Evolutionary conservation across 805 yeast species (phyloP).

Genomic region (Saturnispora zaruensis): DNA sequence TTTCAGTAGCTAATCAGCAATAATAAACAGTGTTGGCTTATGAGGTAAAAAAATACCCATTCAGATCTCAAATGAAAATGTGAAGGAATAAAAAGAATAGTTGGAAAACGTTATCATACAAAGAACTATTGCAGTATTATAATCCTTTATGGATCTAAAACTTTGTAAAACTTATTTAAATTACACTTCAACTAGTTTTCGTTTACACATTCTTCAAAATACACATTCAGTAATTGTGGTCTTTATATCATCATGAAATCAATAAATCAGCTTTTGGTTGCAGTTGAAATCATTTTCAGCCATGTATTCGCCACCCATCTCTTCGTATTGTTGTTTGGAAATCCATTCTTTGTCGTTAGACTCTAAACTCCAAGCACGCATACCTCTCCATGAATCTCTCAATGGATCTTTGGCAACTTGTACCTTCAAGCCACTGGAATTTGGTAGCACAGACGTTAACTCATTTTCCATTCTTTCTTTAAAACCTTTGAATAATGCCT

Average conservation of each 20-base stretch:
- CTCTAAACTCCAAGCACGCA: conserved; percentile 66
- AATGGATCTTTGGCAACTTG: conserved; percentile 59
- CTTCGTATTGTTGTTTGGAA: conserved; percentile 69
- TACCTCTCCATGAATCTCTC: conserved; percentile 88
- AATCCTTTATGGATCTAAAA: no score
- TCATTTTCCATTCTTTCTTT: conserved; percentile 62
- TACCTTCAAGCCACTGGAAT: conserved; percentile 51
- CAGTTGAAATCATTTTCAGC: conserved; percentile 75
- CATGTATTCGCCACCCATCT: conserved; percentile 81
- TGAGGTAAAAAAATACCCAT: background rate
- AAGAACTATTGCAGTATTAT: no score
- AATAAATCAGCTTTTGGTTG: conserved; percentile 4
- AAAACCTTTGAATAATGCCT: conserved; percentile 55
- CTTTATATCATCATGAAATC: background rate
- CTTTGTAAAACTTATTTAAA: no score
- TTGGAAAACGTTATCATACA: no score
- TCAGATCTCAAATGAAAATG: background rate
- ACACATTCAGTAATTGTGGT: background rate
- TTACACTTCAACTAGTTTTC: no score
- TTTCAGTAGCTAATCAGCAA: background rate
- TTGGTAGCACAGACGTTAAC: conserved; percentile 62
- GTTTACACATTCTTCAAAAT: background rate
- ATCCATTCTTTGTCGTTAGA: conserved; percentile 36
- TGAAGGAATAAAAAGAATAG: background rate
- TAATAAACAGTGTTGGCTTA: background rate